phyloP scores from a whole-genome alignment of 1,284 basidiomycete genomes.

The Boletellus deceptivus region DNA sequence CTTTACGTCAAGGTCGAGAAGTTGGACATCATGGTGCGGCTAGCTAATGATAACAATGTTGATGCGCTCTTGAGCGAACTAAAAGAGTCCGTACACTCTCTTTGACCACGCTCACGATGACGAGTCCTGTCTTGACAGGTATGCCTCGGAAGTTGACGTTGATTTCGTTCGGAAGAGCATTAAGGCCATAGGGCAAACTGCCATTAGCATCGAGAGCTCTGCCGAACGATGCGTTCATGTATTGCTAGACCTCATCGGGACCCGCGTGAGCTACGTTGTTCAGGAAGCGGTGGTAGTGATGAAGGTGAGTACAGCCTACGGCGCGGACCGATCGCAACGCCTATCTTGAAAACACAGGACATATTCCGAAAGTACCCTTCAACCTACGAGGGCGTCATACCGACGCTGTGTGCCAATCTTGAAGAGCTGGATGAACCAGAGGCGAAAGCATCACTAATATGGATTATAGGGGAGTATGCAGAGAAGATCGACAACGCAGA shows the following conservation, averaged over 20 bases:
- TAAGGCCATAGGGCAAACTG: conserved; percentile 93
- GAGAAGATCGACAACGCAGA: conserved; percentile 96
- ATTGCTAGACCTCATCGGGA: conserved; percentile 86
- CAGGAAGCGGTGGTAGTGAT: conserved; percentile 98
- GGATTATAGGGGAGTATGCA: conserved; percentile 98
- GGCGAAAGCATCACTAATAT: conserved; percentile 96
- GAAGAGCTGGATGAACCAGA: conserved; percentile 98
- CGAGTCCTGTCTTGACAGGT: conserved; percentile 46
- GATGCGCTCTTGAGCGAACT: conserved; percentile 93
- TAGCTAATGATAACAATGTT: conserved; percentile 90
- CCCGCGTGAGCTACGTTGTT: conserved; percentile 94
- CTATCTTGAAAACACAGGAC: conserved; percentile 52
- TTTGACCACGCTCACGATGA: not conserved
- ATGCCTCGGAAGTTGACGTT: conserved; percentile 96
- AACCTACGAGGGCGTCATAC: conserved; percentile 96
- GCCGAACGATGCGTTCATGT: conserved; percentile 96
- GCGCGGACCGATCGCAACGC: not conserved
- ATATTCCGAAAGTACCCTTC: conserved; percentile 99
- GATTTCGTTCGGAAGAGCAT: conserved; percentile 96
- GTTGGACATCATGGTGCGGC: conserved; percentile 96
- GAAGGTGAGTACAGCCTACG: conserved; percentile 59
- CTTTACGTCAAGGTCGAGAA: conserved; percentile 98
- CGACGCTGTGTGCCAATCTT: conserved; percentile 90
- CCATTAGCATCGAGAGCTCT: conserved; percentile 91
- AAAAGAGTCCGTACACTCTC: conserved; percentile 70